Evolutionary conservation across 1,284 basidiomycete genomes (phyloP).

Genomic region (Ustilago curta): DNA sequence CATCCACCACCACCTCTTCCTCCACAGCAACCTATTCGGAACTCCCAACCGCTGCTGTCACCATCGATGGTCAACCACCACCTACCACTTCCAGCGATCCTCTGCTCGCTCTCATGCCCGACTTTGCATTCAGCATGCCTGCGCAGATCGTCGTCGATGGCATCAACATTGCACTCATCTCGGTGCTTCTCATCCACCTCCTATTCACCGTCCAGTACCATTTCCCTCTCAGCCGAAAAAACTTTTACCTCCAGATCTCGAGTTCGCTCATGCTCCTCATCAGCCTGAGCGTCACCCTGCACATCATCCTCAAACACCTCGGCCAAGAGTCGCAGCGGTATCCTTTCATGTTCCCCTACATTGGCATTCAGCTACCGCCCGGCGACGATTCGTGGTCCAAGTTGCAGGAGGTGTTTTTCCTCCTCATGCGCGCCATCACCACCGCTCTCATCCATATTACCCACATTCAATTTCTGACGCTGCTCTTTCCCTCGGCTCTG

Average conservation of each 20-base stretch:
- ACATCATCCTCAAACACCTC: slow-evolving; percentile 77
- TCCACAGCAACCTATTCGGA: slow-evolving; percentile 29
- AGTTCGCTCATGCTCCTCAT: slow-evolving; percentile 81
- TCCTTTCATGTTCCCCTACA: slow-evolving; percentile 95
- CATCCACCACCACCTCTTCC: slow-evolving; percentile 10
- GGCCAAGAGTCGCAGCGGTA: slow-evolving; percentile 78
- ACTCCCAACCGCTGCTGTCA: slow-evolving; percentile 42
- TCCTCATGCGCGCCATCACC: slow-evolving; percentile 86
- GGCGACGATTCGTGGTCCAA: slow-evolving; percentile 79
- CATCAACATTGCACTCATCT: slow-evolving; percentile 85
- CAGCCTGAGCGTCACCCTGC: slow-evolving; percentile 61
- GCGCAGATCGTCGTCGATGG: slow-evolving; percentile 90
- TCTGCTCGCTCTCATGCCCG: slow-evolving; percentile 59
- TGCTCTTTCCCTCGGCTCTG: slow-evolving; percentile 92
- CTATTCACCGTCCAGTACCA: slow-evolving; percentile 96
- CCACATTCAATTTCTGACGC: slow-evolving; percentile 96
- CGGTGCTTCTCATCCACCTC: slow-evolving; percentile 90
- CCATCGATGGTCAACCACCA: slow-evolving; percentile 54
- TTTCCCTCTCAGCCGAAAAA: slow-evolving; percentile 89
- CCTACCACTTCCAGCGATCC: slow-evolving; percentile 46
- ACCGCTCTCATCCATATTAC: slow-evolving; percentile 89
- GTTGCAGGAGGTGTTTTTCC: slow-evolving; percentile 82
- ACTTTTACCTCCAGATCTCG: slow-evolving; percentile 88
- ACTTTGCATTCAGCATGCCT: slow-evolving; percentile 82
- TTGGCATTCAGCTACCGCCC: slow-evolving; percentile 79